Base-by-base conservation (phyloP, 345 rosid genomes). In the Balakata baccata region DNA sequence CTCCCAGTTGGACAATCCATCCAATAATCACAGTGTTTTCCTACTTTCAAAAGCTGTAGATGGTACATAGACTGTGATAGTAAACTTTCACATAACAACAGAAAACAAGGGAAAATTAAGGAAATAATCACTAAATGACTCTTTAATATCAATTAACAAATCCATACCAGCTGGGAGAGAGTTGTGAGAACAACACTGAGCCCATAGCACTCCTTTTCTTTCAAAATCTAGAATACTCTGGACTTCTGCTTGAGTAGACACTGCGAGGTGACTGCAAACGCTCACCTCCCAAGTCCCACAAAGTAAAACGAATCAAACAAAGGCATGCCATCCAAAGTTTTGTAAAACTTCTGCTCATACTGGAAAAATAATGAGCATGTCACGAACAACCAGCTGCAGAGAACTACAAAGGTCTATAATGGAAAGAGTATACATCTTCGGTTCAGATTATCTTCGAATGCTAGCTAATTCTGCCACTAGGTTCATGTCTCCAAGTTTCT, bases 401-500 rank as follows among this genome's bases (percentile, higher is more conserved):
- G 47, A 22, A 53, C 38, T 5, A 17, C 34, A 17, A 22, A 39
- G 50, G 54, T 47, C 20, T 23, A 20, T 25, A 34, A 13, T 25
- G 37, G 34, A 73, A 61, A 22, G 12, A 51, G 29, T 1, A 50
- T 49, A 25, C 62, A 16, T 64, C 29, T 56, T 56, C 39, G 25
- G 23, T 46, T 74, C 34, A 38, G 43, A 73, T 76, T 80, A 75
- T 53, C 78, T 78, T 68, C 64, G 46, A 57, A 63, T 68, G 59
- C 39, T 58, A 53, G 74, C 57, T 75, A 88, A 78, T 71, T 80
- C 72, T 60, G 74, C 57, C 71, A 80, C 61, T 20, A 85, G 84
- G 47, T 90, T 86, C 52, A 69, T 70, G 45, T 81, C 85, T 66
- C 82, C 92, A 66, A 80, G 81, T 73, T 81, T 80, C 71, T 83